Conservation (phyloP, 1,284 basidiomycete species). For the Ceratobasidium sp. region DNA sequence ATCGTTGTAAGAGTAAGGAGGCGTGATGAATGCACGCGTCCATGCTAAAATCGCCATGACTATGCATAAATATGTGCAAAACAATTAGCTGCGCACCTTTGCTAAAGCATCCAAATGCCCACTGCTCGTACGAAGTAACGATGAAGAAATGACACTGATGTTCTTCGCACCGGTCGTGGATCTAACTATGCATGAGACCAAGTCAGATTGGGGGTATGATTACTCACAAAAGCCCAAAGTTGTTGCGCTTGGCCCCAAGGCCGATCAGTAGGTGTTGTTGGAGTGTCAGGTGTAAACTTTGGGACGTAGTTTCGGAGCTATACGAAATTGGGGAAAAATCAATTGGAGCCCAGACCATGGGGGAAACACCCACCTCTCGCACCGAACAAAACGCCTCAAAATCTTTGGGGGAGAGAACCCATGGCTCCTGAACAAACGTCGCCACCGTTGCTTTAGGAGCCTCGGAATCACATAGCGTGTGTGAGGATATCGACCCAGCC, state of each 20-base stretch:
- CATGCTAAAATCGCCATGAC: neutral
- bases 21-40: conserved; percentile 35
- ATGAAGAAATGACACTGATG: conserved; percentile 44
- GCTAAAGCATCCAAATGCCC: conserved; percentile 45
- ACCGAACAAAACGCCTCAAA: conserved; percentile 38
- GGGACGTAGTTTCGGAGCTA: conserved; percentile 42
- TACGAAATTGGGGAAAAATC: neutral
- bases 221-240: conserved; percentile 44
- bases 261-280: conserved; percentile 21
- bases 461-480: conserved; percentile 32
- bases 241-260: conserved; percentile 42
- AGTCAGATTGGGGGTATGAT: neutral
- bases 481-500: conserved; percentile 21
- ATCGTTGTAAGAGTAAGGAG: conserved; percentile 32
- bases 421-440: conserved; percentile 39
- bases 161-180: conserved; percentile 45
- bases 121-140: conserved; percentile 40
- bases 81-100: conserved; percentile 16
- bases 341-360: neutral
- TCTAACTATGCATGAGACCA: conserved; percentile 10
- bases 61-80: neutral
- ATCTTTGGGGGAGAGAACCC: conserved; percentile 40
- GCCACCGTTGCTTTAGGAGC: conserved; percentile 35
- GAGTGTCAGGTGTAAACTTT: conserved; percentile 20
- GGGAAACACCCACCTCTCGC: conserved; percentile 15